Conservation (phyloP, 805 yeast species). For the Schizosaccharomyces cryophilus region DNA sequence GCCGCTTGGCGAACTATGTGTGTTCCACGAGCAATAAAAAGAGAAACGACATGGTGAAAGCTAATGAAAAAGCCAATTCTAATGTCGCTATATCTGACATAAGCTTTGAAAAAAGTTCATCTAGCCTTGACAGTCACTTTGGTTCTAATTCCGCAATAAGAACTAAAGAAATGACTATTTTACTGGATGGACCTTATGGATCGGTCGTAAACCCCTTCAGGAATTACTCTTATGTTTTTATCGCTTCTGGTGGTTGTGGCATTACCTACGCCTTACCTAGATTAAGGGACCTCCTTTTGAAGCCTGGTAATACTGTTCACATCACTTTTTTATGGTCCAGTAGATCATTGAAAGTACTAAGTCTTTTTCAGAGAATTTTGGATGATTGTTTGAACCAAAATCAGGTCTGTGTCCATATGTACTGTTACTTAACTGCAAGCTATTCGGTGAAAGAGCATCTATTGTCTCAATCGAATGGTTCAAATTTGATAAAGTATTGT, state of each 20-base stretch:
- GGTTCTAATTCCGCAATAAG: not conserved
- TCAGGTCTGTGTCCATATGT: not conserved
- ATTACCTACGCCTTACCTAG: constrained; percentile 62
- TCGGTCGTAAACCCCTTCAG: not conserved
- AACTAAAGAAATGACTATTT: not conserved
- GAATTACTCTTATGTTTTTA: constrained; percentile 8
- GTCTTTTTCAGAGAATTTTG: not conserved
- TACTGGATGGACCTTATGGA: not conserved
- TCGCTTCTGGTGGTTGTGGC: constrained; percentile 54
- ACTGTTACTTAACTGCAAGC: not conserved
- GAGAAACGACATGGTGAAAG: not conserved
- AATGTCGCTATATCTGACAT: no score
- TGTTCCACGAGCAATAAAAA: not conserved
- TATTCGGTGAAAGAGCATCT: not conserved
- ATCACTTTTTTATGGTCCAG: not conserved
- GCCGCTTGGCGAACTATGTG: not conserved
- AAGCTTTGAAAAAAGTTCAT: no score
- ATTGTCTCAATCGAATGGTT: not conserved
- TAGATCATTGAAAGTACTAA: not conserved
- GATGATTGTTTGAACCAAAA: not conserved
- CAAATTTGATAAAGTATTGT: not conserved
- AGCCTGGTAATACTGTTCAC: not conserved
- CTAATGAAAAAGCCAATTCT: not conserved
- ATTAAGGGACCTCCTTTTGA: not conserved
- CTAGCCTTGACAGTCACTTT: not conserved